A percentile compares a stretch with the other conserved stretches of the same genome.
Conservation (phyloP, 805 yeast species). For the Hanseniaspora nectarophila region DNA sequence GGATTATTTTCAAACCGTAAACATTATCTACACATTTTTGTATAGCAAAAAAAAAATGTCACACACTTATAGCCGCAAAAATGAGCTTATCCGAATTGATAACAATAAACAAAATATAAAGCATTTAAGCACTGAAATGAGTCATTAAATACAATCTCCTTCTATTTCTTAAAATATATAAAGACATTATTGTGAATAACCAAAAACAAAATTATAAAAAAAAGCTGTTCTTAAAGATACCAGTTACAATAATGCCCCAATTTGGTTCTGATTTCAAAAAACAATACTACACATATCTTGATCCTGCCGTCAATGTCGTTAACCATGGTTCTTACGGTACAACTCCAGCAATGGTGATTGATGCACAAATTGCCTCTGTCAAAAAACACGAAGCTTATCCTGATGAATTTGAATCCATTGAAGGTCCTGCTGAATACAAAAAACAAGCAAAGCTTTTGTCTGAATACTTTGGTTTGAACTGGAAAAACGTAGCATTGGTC, state of each 20-base stretch:
- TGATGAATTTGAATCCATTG: slow-evolving; percentile 33
- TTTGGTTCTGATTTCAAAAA: slow-evolving; percentile 43
- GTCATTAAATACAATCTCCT: too few species aligned
- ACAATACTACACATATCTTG: slow-evolving; percentile 37
- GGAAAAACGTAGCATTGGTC: slow-evolving; percentile 40
- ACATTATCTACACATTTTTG: too few species aligned
- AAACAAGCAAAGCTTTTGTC: slow-evolving; percentile 32
- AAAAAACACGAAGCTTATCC: slow-evolving; percentile 33
- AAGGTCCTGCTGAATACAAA: slow-evolving; percentile 25
- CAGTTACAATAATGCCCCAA: not conserved
- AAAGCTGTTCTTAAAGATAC: too few species aligned
- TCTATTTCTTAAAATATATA: too few species aligned
- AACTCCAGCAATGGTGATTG: slow-evolving; percentile 39
- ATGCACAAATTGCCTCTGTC: slow-evolving; percentile 27
- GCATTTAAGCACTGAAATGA: too few species aligned
- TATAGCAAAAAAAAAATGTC: too few species aligned
- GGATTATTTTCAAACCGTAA: too few species aligned
- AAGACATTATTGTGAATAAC: too few species aligned
- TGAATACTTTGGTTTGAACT: slow-evolving; percentile 37
- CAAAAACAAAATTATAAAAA: too few species aligned
- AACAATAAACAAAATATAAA: too few species aligned
- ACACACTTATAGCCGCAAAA: too few species aligned
- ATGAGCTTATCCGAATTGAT: too few species aligned
- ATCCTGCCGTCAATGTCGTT: slow-evolving; percentile 33
- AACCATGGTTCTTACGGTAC: slow-evolving; percentile 60